Percentiles rank a stretch among this genome's conserved stretches.
These are phyloP conservation scores for Hyaloscypha bicolor DNA, from an alignment of 495 filamentous ascomycete genomes.

Conservation along the genomic window DNA sequence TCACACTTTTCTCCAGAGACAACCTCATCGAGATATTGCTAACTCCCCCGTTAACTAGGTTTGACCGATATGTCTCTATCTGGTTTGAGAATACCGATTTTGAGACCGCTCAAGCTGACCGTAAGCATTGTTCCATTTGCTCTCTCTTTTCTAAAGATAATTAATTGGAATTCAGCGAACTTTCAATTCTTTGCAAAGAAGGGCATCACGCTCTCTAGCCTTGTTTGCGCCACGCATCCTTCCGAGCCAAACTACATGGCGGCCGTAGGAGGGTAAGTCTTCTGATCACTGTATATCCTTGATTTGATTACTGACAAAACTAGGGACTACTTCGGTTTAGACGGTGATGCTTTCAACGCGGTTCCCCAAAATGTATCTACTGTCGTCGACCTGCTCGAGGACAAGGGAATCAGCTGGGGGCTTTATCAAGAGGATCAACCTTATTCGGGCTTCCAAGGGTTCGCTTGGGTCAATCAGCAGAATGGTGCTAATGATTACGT, in stretches of 20 bases:
- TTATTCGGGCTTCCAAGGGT: conserved; percentile 66
- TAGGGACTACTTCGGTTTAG: conserved; percentile 47
- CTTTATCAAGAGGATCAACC: conserved; percentile 72
- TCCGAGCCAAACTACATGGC: conserved; percentile 75
- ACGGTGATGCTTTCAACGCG: conserved; percentile 55
- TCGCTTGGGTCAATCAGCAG: conserved; percentile 54
- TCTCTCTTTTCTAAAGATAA: conserved; percentile 30
- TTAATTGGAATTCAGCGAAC: conserved; percentile 40
- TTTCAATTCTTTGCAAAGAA: conserved; percentile 60
- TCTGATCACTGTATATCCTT: neutral
- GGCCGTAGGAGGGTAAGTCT: conserved; percentile 58
- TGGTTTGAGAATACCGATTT: conserved; percentile 78
- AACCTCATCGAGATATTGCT: too few species aligned
- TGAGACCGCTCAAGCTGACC: conserved; percentile 37
- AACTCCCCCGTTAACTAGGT: conserved; percentile 30
- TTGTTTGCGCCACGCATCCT: conserved; percentile 62
- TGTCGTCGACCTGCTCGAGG: conserved; percentile 70
- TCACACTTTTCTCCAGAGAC: too few species aligned
- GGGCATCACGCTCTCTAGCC: conserved; percentile 67
- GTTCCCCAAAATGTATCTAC: conserved; percentile 67
- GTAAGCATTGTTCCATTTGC: conserved; percentile 33
- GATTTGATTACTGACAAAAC: neutral
- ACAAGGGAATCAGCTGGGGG: conserved; percentile 69
- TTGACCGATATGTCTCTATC: conserved; percentile 68
- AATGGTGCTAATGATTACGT: conserved; percentile 67